Conservation (phyloP, 108 stramenopile species). For the Schizochytrium sp. region DNA sequence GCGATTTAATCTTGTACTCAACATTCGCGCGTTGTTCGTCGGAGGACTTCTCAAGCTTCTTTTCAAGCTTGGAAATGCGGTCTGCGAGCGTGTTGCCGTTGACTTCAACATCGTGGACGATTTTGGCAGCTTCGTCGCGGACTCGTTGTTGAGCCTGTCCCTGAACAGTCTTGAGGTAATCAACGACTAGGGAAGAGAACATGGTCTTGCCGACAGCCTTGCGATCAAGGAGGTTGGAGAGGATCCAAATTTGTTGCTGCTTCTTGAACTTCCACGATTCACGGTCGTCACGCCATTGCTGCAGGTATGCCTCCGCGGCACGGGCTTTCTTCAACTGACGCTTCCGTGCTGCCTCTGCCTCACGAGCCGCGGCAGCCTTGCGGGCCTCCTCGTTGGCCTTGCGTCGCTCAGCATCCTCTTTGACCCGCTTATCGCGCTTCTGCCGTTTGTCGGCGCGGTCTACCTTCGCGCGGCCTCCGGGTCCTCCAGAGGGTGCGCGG, state of each 20-base stretch:
- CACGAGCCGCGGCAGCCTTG: not conserved
- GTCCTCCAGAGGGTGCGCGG: no score
- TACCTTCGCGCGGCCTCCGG: no score
- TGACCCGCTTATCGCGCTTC: not conserved
- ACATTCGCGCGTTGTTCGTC: conserved; percentile 6
- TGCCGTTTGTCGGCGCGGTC: no score
- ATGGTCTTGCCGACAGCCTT: conserved; percentile 7
- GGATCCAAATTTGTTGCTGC: conserved; percentile 28
- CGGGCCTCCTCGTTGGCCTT: not conserved
- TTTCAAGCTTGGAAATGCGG: conserved; percentile 17
- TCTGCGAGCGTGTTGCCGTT: conserved; percentile 23
- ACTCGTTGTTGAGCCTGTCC: not conserved
- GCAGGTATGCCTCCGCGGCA: conserved; percentile 42
- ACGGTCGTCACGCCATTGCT: conserved; percentile 35
- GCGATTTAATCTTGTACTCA: conserved; percentile 15
- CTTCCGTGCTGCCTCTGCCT: not conserved
- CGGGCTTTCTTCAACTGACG: not conserved
- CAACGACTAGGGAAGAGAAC: not conserved
- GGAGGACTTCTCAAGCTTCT: not conserved
- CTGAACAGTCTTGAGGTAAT: not conserved
- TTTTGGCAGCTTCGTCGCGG: conserved; percentile 19
- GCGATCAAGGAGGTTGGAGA: conserved; percentile 24
- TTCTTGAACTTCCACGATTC: conserved; percentile 49
- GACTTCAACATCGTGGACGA: not conserved
- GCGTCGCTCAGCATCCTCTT: not conserved